Conservation (phyloP, 441 rosid genomes). For the Populus tomentosa region DNA sequence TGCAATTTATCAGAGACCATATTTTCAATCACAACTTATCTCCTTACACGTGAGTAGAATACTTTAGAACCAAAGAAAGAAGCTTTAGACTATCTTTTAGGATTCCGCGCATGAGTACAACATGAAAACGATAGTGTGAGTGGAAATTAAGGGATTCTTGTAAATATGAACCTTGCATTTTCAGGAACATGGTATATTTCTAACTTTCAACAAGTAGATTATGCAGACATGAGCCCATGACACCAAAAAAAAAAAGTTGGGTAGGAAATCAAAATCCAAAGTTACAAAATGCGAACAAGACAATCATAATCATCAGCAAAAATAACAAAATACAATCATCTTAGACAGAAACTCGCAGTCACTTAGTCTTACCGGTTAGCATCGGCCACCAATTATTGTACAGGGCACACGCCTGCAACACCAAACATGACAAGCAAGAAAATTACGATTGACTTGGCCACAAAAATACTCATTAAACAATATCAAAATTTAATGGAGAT, state of each 20-base stretch:
- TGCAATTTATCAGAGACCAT: neutral
- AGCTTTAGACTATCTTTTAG: neutral
- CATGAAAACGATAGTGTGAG: neutral
- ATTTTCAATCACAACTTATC: neutral
- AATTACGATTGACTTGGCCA: neutral
- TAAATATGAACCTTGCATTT: neutral
- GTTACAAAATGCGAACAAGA: neutral
- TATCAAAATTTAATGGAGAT: neutral
- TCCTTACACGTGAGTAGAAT: neutral
- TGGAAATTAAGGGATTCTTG: neutral
- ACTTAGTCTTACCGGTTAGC: slow-evolving; percentile 60
- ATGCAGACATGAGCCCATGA: neutral
- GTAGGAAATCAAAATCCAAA: neutral
- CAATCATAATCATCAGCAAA: neutral
- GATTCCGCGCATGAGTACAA: neutral
- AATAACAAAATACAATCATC: neutral
- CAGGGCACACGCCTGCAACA: slow-evolving; percentile 86
- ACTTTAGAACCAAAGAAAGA: neutral
- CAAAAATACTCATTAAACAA: neutral
- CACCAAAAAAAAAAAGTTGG: neutral
- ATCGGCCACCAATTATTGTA: slow-evolving; percentile 99
- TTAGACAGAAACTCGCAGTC: neutral
- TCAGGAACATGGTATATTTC: neutral
- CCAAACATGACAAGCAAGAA: slow-evolving; percentile 8
- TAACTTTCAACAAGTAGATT: neutral